phyloP scores from a whole-genome alignment of 768 basidiomycete species.

The Leccinum uliginosum region DNA sequence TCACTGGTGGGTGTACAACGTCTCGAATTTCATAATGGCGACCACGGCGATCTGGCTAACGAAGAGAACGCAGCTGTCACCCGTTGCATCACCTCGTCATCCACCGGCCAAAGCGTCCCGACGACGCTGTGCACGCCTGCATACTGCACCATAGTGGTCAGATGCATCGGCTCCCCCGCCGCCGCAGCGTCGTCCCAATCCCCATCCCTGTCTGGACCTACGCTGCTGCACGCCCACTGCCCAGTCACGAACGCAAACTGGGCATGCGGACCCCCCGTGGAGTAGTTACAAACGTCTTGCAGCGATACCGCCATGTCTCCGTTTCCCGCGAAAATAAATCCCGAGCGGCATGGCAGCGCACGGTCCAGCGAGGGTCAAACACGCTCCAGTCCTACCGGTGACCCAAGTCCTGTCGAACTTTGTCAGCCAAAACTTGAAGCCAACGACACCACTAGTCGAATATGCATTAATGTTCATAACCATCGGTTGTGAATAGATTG shows the following conservation, averaged over 20 bases:
- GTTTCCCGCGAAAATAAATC: constrained; percentile 10
- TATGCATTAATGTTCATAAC: too few relatives aligned
- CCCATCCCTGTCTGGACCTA: not conserved
- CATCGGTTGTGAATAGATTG: too few relatives aligned
- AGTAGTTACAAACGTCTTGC: constrained; percentile 22
- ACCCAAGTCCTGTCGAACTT: too few relatives aligned
- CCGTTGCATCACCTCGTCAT: constrained; percentile 21
- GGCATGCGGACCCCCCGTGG: constrained; percentile 17
- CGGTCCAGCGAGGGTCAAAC: constrained; percentile 24
- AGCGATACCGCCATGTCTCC: constrained; percentile 15
- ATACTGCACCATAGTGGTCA: constrained; percentile 32
- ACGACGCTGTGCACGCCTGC: constrained; percentile 31
- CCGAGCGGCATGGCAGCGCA: constrained; percentile 23
- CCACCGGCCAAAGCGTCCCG: constrained; percentile 33
- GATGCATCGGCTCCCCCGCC: constrained; percentile 32
- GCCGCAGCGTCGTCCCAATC: constrained; percentile 15
- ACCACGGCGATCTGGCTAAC: too few relatives aligned
- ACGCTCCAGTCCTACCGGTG: too few relatives aligned
- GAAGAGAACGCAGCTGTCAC: constrained; percentile 22
- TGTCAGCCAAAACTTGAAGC: too few relatives aligned
- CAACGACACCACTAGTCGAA: too few relatives aligned
- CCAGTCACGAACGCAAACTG: constrained; percentile 37
- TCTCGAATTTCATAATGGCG: too few relatives aligned
- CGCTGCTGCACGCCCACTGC: constrained; percentile 4
- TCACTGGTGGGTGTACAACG: too few relatives aligned